Conservation (phyloP, 768 basidiomycete genomes). For the Tylopilus rubrobrunneus region DNA sequence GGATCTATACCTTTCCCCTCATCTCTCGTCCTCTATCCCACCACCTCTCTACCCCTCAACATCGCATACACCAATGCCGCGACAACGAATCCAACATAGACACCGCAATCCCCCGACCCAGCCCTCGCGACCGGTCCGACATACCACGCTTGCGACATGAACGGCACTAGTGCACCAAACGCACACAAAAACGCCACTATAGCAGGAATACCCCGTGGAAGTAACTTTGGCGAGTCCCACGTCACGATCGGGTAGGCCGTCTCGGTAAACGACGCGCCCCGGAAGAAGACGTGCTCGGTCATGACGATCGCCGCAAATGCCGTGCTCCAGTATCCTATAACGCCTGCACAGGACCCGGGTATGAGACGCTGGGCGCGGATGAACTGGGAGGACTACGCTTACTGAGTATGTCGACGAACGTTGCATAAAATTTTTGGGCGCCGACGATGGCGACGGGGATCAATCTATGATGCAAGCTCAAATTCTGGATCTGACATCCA, state of each 20-base stretch:
- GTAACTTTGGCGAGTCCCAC: constrained; percentile 34
- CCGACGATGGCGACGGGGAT: constrained; percentile 47
- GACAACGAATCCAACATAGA: constrained; percentile 34
- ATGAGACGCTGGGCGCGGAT: constrained; percentile 6
- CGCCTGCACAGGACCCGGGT: constrained; percentile 20
- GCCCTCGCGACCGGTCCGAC: constrained; percentile 43
- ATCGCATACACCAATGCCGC: no score
- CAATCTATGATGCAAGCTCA: constrained; percentile 25
- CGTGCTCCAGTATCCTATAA: constrained; percentile 46
- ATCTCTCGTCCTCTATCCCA: no score
- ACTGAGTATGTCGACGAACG: constrained; percentile 42
- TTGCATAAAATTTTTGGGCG: constrained; percentile 41
- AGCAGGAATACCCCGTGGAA: constrained; percentile 42
- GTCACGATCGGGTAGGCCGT: constrained; percentile 32
- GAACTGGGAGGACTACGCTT: not conserved
- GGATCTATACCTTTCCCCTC: no score
- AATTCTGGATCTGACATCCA: not conserved
- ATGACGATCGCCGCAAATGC: constrained; percentile 37
- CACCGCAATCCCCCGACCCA: constrained; percentile 47
- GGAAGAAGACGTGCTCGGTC: constrained; percentile 44
- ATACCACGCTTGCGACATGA: constrained; percentile 54
- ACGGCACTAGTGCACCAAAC: constrained; percentile 39
- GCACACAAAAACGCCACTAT: constrained; percentile 38
- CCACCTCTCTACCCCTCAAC: no score
- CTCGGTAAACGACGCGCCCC: constrained; percentile 30